These are phyloP conservation scores for Pichia sp. DNA, from an alignment of 1,139 yeast genomes.

Conservation along the genomic window DNA sequence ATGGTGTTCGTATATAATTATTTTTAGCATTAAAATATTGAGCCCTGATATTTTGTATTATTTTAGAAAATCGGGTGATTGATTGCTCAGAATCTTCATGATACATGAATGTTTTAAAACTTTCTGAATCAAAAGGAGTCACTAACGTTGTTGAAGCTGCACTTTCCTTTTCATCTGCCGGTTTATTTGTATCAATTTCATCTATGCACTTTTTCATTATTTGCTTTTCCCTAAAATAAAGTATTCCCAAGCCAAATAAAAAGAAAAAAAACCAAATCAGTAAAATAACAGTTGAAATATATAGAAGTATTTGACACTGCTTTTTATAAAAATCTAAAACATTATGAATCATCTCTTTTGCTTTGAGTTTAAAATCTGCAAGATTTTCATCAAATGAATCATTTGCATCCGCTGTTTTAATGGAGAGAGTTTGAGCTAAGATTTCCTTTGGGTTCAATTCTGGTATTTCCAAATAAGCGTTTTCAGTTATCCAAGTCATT, in stretches of 20 bases:
- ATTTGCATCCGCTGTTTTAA: constrained; percentile 8
- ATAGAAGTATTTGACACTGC: constrained; percentile 40
- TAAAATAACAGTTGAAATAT: constrained; percentile 38
- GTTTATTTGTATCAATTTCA: neutral
- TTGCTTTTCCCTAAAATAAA: constrained; percentile 15
- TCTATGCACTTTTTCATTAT: neutral
- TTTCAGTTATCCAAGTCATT: constrained; percentile 67
- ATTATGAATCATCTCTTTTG: constrained; percentile 25
- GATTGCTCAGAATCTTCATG: neutral
- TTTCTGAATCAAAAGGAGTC: constrained; percentile 6
- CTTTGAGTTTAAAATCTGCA: constrained; percentile 23
- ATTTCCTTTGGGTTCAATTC: constrained; percentile 34
- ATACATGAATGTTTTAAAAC: constrained; percentile 1
- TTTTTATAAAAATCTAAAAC: constrained; percentile 32
- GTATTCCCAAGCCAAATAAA: constrained; percentile 33
- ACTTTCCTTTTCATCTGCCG: neutral
- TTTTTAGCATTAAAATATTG: constrained; percentile 3
- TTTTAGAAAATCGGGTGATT: neutral
- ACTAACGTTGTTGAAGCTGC: neutral
- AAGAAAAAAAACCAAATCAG: constrained; percentile 45
- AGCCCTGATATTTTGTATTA: constrained; percentile 10
- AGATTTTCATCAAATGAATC: constrained; percentile 14
- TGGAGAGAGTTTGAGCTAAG: constrained; percentile 8
- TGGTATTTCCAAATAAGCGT: constrained; percentile 60
- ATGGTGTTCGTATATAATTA: constrained; percentile 9